phyloP scores from a whole-genome alignment of 257 asterid genomes.

The Capsicum pubescens region DNA sequence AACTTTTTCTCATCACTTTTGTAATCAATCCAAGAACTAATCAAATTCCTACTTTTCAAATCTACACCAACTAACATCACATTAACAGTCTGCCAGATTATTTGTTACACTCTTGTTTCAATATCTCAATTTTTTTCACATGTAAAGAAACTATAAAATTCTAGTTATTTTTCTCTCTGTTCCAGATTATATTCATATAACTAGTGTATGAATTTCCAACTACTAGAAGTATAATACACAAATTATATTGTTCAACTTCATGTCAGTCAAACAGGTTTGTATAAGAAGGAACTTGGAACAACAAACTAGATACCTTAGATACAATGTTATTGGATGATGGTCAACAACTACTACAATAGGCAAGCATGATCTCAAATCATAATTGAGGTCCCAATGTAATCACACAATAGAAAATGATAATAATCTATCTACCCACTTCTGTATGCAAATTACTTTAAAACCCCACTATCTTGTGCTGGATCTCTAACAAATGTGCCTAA shows the following conservation, averaged over 20 bases:
- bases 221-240: not conserved
- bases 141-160: not conserved
- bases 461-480: constrained; percentile 57
- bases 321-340: constrained; percentile 1
- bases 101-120: not conserved
- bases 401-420: not conserved
- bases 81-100: constrained; percentile 41
- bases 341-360: not conserved
- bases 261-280: not conserved
- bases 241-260: not conserved
- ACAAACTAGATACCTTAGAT: not conserved
- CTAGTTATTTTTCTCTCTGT: not conserved
- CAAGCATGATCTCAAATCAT: not conserved
- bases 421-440: not conserved
- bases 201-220: not conserved
- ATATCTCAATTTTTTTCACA: constrained; percentile 6
- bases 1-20: constrained; percentile 51
- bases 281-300: not conserved
- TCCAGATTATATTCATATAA: not conserved
- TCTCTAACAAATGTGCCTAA: constrained; percentile 62
- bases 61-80: constrained; percentile 40
- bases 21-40: constrained; percentile 91
- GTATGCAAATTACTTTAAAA: constrained; percentile 15
- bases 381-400: not conserved
- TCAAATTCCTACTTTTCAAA: constrained; percentile 76